Evolutionary conservation across 257 asterid genomes (phyloP).

Genomic region (Penstemon newberryi): DNA sequence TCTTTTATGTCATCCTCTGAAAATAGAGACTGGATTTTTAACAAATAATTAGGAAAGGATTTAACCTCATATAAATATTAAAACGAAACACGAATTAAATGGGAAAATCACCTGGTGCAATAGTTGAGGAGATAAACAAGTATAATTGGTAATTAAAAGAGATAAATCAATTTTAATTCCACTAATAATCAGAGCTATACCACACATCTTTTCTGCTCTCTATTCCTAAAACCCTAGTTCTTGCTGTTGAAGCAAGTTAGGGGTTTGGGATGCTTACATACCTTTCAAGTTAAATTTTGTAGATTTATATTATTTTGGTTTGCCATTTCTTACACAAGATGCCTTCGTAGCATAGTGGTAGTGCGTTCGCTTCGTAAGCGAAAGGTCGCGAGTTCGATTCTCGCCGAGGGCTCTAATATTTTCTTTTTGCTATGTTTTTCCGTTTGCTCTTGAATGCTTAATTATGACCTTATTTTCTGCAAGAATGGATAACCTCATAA

Average conservation of each 20-base stretch:
- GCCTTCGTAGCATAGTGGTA: slow-evolving; percentile 98
- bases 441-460: no score
- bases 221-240: slow-evolving; percentile 34
- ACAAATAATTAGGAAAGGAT: slow-evolving; percentile 7
- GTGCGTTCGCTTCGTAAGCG: slow-evolving; percentile 99
- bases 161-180: slow-evolving; percentile 66
- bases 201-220: slow-evolving; percentile 64
- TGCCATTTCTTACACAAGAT: neutral
- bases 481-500: no score
- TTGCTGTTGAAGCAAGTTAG: neutral
- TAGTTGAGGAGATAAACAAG: slow-evolving; percentile 41
- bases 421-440: neutral
- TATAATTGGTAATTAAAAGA: slow-evolving; percentile 36
- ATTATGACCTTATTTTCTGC: neutral
- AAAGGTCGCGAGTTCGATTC: slow-evolving; percentile 99
- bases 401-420: slow-evolving; percentile 77
- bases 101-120: slow-evolving; percentile 36
- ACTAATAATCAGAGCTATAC: slow-evolving; percentile 69
- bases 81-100: neutral
- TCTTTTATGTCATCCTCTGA: slow-evolving; percentile 58
- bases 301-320: no score
- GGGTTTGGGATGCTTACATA: neutral
- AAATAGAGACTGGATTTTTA: slow-evolving; percentile 38
- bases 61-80: neutral
- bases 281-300: accelerated